Evolutionary conservation across 108 stramenopile genomes (phyloP).

Genomic region (Schizochytrium sp.): DNA sequence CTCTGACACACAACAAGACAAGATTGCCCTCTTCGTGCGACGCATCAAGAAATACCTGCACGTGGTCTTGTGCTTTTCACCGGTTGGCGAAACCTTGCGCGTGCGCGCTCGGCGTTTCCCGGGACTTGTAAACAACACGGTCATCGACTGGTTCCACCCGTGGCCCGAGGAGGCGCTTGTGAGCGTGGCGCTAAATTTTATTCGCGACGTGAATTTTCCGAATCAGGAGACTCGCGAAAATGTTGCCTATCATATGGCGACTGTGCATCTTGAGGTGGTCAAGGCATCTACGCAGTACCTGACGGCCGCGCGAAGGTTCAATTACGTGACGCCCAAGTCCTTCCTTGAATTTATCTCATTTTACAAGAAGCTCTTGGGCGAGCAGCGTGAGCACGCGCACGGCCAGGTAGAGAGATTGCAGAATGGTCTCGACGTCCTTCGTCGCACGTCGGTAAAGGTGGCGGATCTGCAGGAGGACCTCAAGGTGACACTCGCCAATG

Average conservation of each 20-base stretch:
- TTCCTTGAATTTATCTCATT: conserved; percentile 74
- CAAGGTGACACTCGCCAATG: conserved; percentile 68
- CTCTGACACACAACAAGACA: conserved; percentile 61
- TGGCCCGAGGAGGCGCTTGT: conserved; percentile 80
- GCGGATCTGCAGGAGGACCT: conserved; percentile 71
- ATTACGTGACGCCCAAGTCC: conserved; percentile 83
- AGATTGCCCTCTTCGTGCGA: conserved; percentile 57
- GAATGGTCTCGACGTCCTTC: conserved; percentile 71
- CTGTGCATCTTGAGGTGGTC: conserved; percentile 67
- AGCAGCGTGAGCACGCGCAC: conserved; percentile 62
- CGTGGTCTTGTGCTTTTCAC: conserved; percentile 72
- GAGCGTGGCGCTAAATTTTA: conserved; percentile 66
- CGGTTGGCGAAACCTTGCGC: conserved; percentile 74
- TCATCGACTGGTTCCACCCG: conserved; percentile 76
- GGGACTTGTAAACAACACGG: conserved; percentile 70
- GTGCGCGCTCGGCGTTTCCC: conserved; percentile 76
- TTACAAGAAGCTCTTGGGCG: conserved; percentile 69
- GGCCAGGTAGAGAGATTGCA: conserved; percentile 69
- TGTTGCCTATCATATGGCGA: conserved; percentile 74
- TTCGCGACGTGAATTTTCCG: conserved; percentile 59
- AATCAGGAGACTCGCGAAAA: conserved; percentile 30
- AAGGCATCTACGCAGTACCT: conserved; percentile 54
- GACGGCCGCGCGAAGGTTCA: conserved; percentile 66
- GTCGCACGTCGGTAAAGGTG: conserved; percentile 71
- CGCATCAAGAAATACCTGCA: conserved; percentile 68